phyloP scores from a whole-genome alignment of 768 basidiomycete species.

The Dentipellis sp. region DNA sequence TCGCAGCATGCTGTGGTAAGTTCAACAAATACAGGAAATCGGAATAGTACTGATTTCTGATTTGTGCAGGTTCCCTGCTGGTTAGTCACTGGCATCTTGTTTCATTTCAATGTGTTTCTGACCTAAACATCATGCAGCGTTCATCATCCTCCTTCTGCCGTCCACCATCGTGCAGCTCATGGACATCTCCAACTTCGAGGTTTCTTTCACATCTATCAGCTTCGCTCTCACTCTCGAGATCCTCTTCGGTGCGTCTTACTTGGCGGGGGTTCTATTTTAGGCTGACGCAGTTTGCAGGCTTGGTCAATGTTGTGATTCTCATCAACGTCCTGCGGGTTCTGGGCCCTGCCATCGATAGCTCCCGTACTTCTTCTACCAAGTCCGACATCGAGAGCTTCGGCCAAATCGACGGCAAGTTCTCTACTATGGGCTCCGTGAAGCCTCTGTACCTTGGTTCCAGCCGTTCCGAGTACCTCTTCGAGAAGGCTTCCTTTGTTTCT shows the following conservation, averaged over 20 bases:
- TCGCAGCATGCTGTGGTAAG: conserved; percentile 64
- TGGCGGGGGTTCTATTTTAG: conserved; percentile 14
- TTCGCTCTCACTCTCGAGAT: conserved; percentile 31
- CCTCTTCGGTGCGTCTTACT: conserved; percentile 27
- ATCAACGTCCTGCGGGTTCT: conserved; percentile 62
- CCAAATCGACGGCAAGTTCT: not conserved
- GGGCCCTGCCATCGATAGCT: conserved; percentile 36
- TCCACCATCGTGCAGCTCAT: conserved; percentile 44
- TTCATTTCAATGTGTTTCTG: conserved; percentile 3
- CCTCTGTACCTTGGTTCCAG: no score
- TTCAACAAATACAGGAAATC: conserved; percentile 4
- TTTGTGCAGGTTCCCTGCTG: conserved; percentile 44
- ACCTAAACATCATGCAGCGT: conserved; percentile 32
- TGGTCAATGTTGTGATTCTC: conserved; percentile 56
- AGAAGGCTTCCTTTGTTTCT: no score
- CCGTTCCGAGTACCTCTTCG: no score
- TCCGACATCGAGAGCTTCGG: conserved; percentile 17
- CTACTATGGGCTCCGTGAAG: conserved; percentile 8
- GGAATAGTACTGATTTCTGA: not conserved
- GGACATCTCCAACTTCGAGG: conserved; percentile 34
- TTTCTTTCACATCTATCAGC: conserved; percentile 37
- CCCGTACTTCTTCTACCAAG: conserved; percentile 1
- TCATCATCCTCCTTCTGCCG: conserved; percentile 49
- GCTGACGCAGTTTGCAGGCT: conserved; percentile 30
- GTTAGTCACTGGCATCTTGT: conserved; percentile 26